phyloP scores from a whole-genome alignment of 108 stramenopile genomes.

The Pseudonitzschia multistriata region DNA sequence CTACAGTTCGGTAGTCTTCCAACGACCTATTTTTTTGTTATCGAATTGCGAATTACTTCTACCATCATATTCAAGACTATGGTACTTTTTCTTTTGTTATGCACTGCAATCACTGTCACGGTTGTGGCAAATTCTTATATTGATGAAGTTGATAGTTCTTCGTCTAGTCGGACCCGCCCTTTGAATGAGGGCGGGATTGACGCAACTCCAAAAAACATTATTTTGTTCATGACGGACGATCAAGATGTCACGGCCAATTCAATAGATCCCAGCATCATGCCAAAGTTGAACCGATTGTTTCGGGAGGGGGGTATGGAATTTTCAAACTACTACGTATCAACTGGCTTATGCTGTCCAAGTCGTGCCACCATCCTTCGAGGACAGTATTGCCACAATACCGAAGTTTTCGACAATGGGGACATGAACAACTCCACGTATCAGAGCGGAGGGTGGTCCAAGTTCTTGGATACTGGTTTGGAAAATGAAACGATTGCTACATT shows the following conservation, averaged over 20 bases:
- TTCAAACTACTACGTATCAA: constrained; percentile 17
- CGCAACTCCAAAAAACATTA: constrained; percentile 14
- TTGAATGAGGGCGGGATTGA: background rate
- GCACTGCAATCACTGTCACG: background rate
- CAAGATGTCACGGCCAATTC: constrained; percentile 22
- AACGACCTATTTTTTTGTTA: no score
- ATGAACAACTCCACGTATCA: constrained; percentile 7
- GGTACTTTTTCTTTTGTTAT: background rate
- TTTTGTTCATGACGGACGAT: constrained; percentile 30
- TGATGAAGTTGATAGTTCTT: background rate
- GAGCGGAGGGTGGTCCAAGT: constrained; percentile 11
- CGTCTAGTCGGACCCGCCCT: background rate
- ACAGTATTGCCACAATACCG: constrained; percentile 24
- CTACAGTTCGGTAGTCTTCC: no score
- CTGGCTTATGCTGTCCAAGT: constrained; percentile 24
- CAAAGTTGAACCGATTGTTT: constrained; percentile 15
- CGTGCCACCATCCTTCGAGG: constrained; percentile 22
- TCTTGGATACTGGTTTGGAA: constrained; percentile 9
- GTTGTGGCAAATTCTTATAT: background rate
- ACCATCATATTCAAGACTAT: background rate
- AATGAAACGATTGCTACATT: constrained; percentile 17
- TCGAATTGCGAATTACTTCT: background rate
- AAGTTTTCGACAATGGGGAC: constrained; percentile 3
- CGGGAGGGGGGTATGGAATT: constrained; percentile 17
- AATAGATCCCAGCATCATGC: constrained; percentile 20